These are phyloP conservation scores for Pleurotus pulmonarius DNA, from an alignment of 768 basidiomycete genomes.

Conservation along the genomic window DNA sequence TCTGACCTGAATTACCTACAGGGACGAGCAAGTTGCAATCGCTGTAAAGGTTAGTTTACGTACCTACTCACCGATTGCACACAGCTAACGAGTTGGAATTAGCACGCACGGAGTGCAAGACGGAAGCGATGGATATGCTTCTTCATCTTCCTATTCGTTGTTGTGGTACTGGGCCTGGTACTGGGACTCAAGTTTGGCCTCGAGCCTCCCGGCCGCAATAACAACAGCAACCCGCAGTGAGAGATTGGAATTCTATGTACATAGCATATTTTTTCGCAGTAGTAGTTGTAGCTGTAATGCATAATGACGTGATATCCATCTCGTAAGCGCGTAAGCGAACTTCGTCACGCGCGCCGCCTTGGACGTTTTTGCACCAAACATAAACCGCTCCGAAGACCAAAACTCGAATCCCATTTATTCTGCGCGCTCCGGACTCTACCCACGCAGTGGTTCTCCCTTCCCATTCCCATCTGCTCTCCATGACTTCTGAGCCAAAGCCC, in stretches of 20 bases:
- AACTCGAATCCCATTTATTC: background rate
- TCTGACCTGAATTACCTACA: constrained; percentile 21
- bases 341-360: constrained; percentile 1
- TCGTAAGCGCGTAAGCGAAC: background rate
- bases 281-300: background rate
- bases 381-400: background rate
- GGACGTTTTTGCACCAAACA: background rate
- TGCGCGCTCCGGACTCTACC: background rate
- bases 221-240: background rate
- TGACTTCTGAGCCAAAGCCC: constrained; percentile 18
- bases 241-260: background rate
- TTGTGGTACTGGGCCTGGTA: constrained; percentile 55
- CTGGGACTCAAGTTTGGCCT: constrained; percentile 44
- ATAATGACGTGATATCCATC: constrained; percentile 3
- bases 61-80: constrained; percentile 7
- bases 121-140: constrained; percentile 85
- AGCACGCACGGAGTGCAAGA: constrained; percentile 65
- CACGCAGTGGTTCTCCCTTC: background rate
- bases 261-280: background rate
- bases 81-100: constrained; percentile 1
- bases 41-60: constrained; percentile 56
- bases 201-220: constrained; percentile 1
- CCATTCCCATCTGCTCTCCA: constrained; percentile 9
- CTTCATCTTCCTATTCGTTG: constrained; percentile 50
- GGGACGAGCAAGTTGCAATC: constrained; percentile 56